Conservation (phyloP, 1,139 yeast species). For the Geotrichum aggregatum region DNA sequence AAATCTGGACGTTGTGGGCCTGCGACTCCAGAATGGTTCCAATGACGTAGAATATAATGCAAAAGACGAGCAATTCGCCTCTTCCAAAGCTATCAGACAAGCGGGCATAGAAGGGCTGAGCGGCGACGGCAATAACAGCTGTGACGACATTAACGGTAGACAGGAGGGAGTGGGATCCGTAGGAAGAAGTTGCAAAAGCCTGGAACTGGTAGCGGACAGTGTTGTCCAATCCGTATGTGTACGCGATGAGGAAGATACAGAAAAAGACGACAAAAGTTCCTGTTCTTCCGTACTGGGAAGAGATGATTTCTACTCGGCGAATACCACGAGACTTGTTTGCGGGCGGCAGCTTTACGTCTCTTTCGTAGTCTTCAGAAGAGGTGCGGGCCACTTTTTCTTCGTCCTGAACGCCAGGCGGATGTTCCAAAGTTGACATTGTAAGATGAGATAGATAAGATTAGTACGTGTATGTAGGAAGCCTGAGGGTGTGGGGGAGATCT, state of each 20-base stretch:
- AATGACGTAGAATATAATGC: slow-evolving; percentile 57
- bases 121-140: slow-evolving; percentile 65
- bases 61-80: slow-evolving; percentile 50
- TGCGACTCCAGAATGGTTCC: slow-evolving; percentile 72
- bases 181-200: slow-evolving; percentile 54
- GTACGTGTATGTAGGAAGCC: no score
- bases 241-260: slow-evolving; percentile 56
- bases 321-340: slow-evolving; percentile 34
- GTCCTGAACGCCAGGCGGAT: neutral
- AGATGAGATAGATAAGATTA: no score
- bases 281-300: slow-evolving; percentile 35
- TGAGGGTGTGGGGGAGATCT: no score
- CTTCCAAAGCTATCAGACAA: slow-evolving; percentile 70
- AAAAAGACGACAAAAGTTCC: slow-evolving; percentile 46
- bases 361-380: neutral
- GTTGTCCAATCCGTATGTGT: slow-evolving; percentile 64
- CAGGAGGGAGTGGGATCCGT: slow-evolving; percentile 54
- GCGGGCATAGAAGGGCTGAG: slow-evolving; percentile 67
- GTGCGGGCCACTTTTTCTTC: neutral
- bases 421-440: no score
- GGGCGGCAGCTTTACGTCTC: neutral
- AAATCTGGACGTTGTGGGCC: slow-evolving; percentile 59
- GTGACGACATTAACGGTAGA: slow-evolving; percentile 63
- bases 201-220: slow-evolving; percentile 50
- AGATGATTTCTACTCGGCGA: slow-evolving; percentile 37